Conservation (phyloP, 2,329 filamentous ascomycete genomes). For the Fusarium penzigii region DNA sequence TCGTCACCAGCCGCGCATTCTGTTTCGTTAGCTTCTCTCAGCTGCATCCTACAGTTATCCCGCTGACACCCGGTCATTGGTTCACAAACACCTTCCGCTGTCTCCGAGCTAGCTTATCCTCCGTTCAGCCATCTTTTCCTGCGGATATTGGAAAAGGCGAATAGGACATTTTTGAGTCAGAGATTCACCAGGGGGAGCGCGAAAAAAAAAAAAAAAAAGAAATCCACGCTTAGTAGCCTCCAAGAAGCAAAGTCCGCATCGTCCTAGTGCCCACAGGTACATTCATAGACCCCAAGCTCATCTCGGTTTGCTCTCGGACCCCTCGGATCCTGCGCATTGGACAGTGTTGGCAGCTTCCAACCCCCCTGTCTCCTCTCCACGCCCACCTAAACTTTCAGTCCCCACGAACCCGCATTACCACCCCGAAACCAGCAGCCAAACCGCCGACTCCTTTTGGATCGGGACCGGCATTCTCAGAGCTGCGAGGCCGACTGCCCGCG, state of each 20-base stretch:
- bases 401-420: constrained; percentile 12
- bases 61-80: background rate
- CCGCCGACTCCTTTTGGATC: constrained; percentile 21
- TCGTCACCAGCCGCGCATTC: background rate
- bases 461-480: constrained; percentile 23
- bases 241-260: background rate
- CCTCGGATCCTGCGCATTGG: constrained; percentile 14
- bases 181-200: background rate
- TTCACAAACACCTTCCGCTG: background rate
- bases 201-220: too few species aligned
- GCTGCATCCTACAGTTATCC: background rate
- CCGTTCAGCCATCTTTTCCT: background rate
- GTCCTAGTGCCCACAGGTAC: constrained; percentile 5
- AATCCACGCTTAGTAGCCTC: background rate
- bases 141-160: background rate
- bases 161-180: background rate
- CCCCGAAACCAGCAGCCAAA: constrained; percentile 19
- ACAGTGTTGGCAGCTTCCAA: constrained; percentile 4
- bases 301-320: constrained; percentile 20
- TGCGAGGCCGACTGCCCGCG: constrained; percentile 29
- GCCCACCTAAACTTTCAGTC: constrained; percentile 15
- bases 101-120: background rate
- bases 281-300: constrained; percentile 13
- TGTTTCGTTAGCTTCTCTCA: background rate
- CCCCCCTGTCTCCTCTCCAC: constrained; percentile 17